phyloP scores from a whole-genome alignment of 2,329 filamentous ascomycete species.

The Metarhizium album region DNA sequence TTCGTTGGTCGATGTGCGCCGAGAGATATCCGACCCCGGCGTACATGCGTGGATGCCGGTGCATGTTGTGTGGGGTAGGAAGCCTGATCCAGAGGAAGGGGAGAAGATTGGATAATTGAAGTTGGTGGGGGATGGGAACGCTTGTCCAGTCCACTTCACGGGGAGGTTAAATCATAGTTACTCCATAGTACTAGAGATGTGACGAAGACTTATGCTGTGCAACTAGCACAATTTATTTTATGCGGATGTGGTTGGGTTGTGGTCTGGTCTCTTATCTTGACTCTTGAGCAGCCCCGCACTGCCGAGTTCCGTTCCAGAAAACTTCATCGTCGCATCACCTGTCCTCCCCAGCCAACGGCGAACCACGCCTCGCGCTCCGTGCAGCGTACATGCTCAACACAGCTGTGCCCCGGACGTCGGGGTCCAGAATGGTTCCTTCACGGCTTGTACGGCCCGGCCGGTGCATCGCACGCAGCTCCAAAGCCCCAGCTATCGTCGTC shows the following conservation, averaged over 20 bases:
- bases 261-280: too few relatives aligned
- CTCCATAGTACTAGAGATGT: too few relatives aligned
- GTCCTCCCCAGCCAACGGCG: background rate
- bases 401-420: background rate
- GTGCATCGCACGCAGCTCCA: background rate
- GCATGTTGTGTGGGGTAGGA: conserved; percentile 41
- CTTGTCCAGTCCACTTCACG: too few relatives aligned
- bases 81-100: conserved; percentile 30
- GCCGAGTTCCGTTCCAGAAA: too few relatives aligned
- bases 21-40: conserved; percentile 32
- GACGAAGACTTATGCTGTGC: too few relatives aligned
- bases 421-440: background rate
- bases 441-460: background rate
- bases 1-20: conserved; percentile 36
- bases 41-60: conserved; percentile 39
- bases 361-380: background rate
- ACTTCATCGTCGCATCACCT: too few relatives aligned
- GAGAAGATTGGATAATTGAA: conserved; percentile 12
- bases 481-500: background rate
- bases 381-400: background rate
- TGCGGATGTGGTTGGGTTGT: too few relatives aligned
- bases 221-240: too few relatives aligned
- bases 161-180: too few relatives aligned
- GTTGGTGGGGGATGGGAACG: background rate
- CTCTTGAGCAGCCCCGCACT: too few relatives aligned